Base-by-base conservation (phyloP, 2,329 filamentous ascomycete species). In the Alternaria incomplexa region DNA sequence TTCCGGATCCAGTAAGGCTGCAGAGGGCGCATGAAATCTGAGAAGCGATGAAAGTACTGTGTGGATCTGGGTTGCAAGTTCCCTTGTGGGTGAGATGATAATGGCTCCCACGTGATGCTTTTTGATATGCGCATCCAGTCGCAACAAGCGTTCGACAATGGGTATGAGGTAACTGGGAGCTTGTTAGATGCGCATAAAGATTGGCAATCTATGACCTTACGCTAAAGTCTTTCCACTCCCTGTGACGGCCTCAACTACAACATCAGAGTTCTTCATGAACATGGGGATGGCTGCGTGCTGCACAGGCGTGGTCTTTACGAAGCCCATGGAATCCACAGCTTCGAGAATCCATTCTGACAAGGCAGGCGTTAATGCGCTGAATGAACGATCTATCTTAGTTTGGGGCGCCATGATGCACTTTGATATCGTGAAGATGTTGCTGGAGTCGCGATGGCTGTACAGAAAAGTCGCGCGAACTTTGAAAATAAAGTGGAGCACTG, bases 101-200 rank as follows among this genome's bases (percentile, higher is more conserved):
- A 99, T 96, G 67, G 92, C 93, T 63, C 91, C 92, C 63, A 99
- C 87, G 78, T 98, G 93, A 79, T 97, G 91, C 75, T 91, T 93
- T 81, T 96, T 97, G 32, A 93, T 89, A 3, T 93, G 91, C 64
- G 95, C 92, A 64, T 93, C 90, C 26, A 92, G 82, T 68, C 91
- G 89, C 63, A 98, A 83, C 48, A 98, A 84, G 70, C 92, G 91
- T 80, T 97, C 91, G 23, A 96, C 87, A 5, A 96, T 84, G 1
- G 94, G 93, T 50, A 97, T 90, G 32, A 96, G 82, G 74, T 95
- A 99, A 1, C 75, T 77, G 45, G 8, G 12, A 2, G 15, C 43
- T 10, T 30, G 28, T 61, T 48, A 56, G 59, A 32, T 20, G 15
- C 40, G 17, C 23, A 20, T n/a, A 12, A 1, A 12, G 7, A 2